Evolutionary conservation across 2,329 filamentous ascomycete genomes (phyloP).

Genomic region (Macrophomina phaseolina): DNA sequence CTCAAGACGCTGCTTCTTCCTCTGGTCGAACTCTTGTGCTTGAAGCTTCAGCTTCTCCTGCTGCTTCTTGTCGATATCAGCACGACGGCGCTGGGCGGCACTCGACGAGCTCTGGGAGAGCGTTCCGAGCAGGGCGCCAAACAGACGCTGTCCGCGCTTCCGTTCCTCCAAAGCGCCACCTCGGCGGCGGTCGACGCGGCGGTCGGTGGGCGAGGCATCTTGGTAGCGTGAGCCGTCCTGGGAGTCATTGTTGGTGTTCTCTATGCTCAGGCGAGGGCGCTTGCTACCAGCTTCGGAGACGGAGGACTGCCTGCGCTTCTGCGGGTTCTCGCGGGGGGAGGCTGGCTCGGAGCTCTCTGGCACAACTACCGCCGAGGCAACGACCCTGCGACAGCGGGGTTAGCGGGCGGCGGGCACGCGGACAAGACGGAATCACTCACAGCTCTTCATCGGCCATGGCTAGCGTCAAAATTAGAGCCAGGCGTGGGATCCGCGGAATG

Average conservation of each 20-base stretch:
- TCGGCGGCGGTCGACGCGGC: slow-evolving; percentile 46
- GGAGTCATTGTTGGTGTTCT: slow-evolving; percentile 34
- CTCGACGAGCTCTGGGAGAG: slow-evolving; percentile 71
- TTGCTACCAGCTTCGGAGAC: slow-evolving; percentile 57
- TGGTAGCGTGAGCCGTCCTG: slow-evolving; percentile 32
- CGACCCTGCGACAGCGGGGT: slow-evolving; percentile 40
- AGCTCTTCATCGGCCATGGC: slow-evolving; percentile 29
- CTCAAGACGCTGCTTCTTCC: slow-evolving; percentile 68
- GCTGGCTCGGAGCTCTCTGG: slow-evolving; percentile 48
- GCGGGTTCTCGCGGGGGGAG: slow-evolving; percentile 37
- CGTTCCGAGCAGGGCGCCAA: slow-evolving; percentile 79
- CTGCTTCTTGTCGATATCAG: slow-evolving; percentile 82
- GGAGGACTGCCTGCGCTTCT: slow-evolving; percentile 63
- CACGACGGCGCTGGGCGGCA: slow-evolving; percentile 68
- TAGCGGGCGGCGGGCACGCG: background rate
- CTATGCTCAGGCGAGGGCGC: slow-evolving; percentile 56
- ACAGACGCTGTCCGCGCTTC: slow-evolving; percentile 82
- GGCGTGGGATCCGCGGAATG: background rate
- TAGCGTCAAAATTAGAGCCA: background rate
- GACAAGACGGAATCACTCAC: slow-evolving; percentile 11
- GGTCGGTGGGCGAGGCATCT: slow-evolving; percentile 34
- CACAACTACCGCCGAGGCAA: slow-evolving; percentile 61
- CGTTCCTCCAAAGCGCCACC: slow-evolving; percentile 72
- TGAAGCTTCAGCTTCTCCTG: slow-evolving; percentile 77
- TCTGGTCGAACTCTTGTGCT: slow-evolving; percentile 71